Conservation (phyloP, 23 red algal species). For the Gracilaria vermiculophylla region DNA sequence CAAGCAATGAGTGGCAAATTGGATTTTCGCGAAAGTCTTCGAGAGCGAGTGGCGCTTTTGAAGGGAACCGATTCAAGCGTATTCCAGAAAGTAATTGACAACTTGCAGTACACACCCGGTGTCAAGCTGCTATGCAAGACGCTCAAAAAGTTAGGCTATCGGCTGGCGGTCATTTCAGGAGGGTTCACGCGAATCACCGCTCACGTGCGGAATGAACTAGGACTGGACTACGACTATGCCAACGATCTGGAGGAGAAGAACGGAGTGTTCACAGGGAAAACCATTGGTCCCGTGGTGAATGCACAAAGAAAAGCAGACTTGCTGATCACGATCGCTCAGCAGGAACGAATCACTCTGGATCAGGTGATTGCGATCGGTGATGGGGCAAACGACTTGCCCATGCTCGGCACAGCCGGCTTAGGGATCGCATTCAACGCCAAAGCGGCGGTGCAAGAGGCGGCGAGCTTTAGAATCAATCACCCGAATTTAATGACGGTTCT, state of each 20-base stretch:
- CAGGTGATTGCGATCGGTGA: constrained; percentile 96
- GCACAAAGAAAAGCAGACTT: constrained; percentile 96
- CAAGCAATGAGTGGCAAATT: constrained; percentile 86
- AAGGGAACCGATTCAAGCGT: constrained; percentile 75
- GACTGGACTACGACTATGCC: constrained; percentile 89
- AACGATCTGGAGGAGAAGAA: constrained; percentile 90
- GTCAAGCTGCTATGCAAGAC: constrained; percentile 73
- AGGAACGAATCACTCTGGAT: constrained; percentile 79
- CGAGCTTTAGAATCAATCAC: constrained; percentile 94
- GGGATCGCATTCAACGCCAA: constrained; percentile 99
- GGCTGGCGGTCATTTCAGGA: constrained; percentile 94
- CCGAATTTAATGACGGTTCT: constrained; percentile 74
- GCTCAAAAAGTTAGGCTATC: constrained; percentile 91
- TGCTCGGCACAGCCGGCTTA: constrained; percentile 90
- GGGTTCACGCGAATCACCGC: constrained; percentile 86
- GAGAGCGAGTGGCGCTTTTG: constrained; percentile 71
- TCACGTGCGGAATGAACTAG: constrained; percentile 81
- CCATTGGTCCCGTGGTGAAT: constrained; percentile 88
- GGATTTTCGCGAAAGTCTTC: constrained; percentile 91
- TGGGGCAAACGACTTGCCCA: constrained; percentile 94
- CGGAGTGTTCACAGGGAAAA: constrained; percentile 86
- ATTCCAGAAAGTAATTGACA: constrained; percentile 88
- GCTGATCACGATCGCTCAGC: constrained; percentile 92
- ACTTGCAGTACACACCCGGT: constrained; percentile 88
- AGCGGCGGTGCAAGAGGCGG: constrained; percentile 93